Evolutionary conservation across 2,329 filamentous ascomycete species (phyloP).

Genomic region (Ophiocordyceps camponoti-saundersi): DNA sequence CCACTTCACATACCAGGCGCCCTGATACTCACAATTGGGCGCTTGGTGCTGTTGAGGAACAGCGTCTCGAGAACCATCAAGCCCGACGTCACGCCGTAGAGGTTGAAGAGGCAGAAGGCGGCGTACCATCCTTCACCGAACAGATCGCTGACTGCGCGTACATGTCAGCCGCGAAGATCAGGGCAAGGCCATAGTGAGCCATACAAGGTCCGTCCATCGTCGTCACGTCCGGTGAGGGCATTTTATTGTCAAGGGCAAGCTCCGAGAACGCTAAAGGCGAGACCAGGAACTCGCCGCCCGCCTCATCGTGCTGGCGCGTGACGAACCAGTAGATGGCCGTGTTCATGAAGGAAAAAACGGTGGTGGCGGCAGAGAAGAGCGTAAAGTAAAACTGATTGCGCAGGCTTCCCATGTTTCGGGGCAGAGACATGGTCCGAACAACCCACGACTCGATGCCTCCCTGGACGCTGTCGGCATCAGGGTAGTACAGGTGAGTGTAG

Average conservation of each 20-base stretch:
- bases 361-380: conserved; percentile 28
- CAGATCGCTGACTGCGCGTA: conserved; percentile 24
- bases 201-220: conserved; percentile 1
- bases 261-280: background rate
- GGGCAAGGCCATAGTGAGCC: background rate
- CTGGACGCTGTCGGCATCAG: conserved; percentile 19
- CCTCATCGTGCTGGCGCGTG: conserved; percentile 13
- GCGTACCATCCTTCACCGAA: conserved; percentile 31
- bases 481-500: conserved; percentile 32
- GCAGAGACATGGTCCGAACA: conserved; percentile 25
- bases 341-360: conserved; percentile 31
- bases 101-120: conserved; percentile 26
- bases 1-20: background rate
- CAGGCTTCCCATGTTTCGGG: conserved; percentile 21
- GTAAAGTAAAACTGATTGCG: conserved; percentile 29
- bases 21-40: conserved; percentile 23
- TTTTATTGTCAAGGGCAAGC: background rate
- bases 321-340: conserved; percentile 32
- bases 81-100: conserved; percentile 24
- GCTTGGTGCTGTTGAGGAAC: conserved; percentile 35
- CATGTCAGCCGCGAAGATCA: conserved; percentile 5
- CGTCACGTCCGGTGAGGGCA: background rate
- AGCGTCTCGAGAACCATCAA: conserved; percentile 28
- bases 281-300: background rate
- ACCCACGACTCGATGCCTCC: conserved; percentile 18